Base-by-base conservation (phyloP, 208 protist species). In the Acanthamoeba castellanii region DNA sequence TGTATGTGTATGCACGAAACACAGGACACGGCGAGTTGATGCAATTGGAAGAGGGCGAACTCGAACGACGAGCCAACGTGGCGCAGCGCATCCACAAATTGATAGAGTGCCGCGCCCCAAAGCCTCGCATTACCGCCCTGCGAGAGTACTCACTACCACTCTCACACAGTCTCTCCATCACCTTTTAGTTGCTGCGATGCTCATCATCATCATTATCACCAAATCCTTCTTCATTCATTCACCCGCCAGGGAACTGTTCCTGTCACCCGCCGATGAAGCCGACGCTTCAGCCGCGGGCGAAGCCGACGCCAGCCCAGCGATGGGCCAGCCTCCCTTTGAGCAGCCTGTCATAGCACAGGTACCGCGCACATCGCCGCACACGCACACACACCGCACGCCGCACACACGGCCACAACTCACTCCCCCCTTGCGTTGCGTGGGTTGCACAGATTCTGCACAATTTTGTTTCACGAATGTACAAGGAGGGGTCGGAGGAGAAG, bases 81-180 rank as follows among this genome's bases (percentile, higher is more conserved):
- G 70, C 70, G n/a, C 70, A 78, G 70, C 70, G 70, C 27, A 30
- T 78, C 14, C 34, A 78, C 32, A 78, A 78, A n/a, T n/a, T 78
- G n/a, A 78, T 78, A 16, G 70, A 78, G 32, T 78, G 70, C 70
- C 70, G 70, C 22, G 70, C 70, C 2, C 70, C 70, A n/a, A 78
- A 78, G 70, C n/a, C 70, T n/a, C 70, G 70, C 70, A 78, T 78
- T 8, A 78, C 14, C 9, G 70, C 32, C 34, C 70, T 78, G 22
- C 14, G n/a, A 78, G 70, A 78, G 70, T 78, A n/a, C 27, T 16
- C 30, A n/a, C 70, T 16, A 42, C 37, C 5, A 42, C 70, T 78
- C 18, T 45, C 70, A n/a, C 25, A 66, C 11, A 3, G 3, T 66
- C 27, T n/a, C 59, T n/a, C 27, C 13, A 0, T n/a, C 59, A 14